Percentiles rank a stretch among this genome's conserved stretches.
phyloP scores from a whole-genome alignment of 2,329 filamentous ascomycete species.

The Ophidiomyces ophidiicola region DNA sequence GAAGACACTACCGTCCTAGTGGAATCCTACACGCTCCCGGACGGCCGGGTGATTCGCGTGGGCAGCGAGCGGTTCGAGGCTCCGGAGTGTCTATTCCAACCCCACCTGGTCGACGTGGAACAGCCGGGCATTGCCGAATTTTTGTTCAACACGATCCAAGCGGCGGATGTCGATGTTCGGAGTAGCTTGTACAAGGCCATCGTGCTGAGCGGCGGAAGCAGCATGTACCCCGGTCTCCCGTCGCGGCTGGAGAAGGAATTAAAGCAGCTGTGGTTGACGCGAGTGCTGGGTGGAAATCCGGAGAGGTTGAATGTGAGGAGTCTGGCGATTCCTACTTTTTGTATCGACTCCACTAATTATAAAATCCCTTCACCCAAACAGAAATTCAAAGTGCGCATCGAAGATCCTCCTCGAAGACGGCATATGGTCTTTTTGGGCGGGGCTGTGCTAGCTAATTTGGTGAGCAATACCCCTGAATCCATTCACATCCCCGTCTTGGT shows the following conservation, averaged over 20 bases:
- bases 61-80: slow-evolving; percentile 97
- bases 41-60: slow-evolving; percentile 89
- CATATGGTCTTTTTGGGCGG: slow-evolving; percentile 99
- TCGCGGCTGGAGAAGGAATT: slow-evolving; percentile 94
- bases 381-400: slow-evolving; percentile 99
- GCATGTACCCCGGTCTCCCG: slow-evolving; percentile 96
- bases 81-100: slow-evolving; percentile 96
- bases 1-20: slow-evolving; percentile 96
- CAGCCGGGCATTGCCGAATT: slow-evolving; percentile 95
- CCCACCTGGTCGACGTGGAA: slow-evolving; percentile 92
- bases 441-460: slow-evolving; percentile 89
- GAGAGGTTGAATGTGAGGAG: slow-evolving; percentile 61
- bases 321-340: not conserved
- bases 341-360: not conserved
- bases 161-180: slow-evolving; percentile 88
- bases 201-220: slow-evolving; percentile 88
- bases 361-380: slow-evolving; percentile 24
- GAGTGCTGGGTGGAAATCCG: slow-evolving; percentile 78
- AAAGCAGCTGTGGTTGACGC: slow-evolving; percentile 95
- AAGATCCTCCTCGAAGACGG: slow-evolving; percentile 85
- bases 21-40: slow-evolving; percentile 92
- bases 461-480: too few relatives aligned
- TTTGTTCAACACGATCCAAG: slow-evolving; percentile 96
- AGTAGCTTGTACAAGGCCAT: slow-evolving; percentile 93
- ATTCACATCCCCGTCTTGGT: too few relatives aligned